phyloP scores from a whole-genome alignment of 1,139 yeast genomes.

The Magnusiomyces clavatus region DNA sequence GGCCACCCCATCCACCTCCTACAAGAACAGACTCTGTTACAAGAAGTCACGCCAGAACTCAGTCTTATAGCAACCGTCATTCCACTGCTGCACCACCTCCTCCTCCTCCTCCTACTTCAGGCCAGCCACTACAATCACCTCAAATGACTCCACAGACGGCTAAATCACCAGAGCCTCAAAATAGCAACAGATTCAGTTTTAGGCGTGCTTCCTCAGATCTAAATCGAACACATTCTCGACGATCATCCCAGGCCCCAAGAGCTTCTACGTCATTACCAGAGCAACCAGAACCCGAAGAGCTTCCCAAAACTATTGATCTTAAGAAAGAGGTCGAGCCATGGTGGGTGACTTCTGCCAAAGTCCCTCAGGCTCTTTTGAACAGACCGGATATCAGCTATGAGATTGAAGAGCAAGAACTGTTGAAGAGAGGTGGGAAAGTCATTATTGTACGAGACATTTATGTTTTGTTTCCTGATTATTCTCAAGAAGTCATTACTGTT shows the following conservation, averaged over 20 bases:
- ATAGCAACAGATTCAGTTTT: slow-evolving; percentile 12
- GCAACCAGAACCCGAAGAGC: background rate
- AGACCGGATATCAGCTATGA: slow-evolving; percentile 47
- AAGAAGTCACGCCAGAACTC: background rate
- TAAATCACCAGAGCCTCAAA: background rate
- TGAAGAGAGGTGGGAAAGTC: slow-evolving; percentile 50
- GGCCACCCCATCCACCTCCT: slow-evolving; percentile 10
- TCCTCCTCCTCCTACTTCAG: slow-evolving; percentile 23
- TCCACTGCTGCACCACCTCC: slow-evolving; percentile 19
- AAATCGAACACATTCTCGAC: background rate
- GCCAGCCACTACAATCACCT: background rate
- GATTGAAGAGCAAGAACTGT: slow-evolving; percentile 49
- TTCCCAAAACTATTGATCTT: slow-evolving; percentile 20
- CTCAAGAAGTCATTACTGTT: slow-evolving; percentile 51
- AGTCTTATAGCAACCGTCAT: background rate
- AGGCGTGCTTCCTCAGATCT: slow-evolving; percentile 6
- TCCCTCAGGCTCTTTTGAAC: slow-evolving; percentile 49
- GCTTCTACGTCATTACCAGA: background rate
- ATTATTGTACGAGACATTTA: slow-evolving; percentile 59
- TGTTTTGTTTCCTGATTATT: slow-evolving; percentile 63
- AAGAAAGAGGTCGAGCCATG: slow-evolving; percentile 41
- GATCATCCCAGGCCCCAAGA: background rate
- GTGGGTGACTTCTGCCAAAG: slow-evolving; percentile 53
- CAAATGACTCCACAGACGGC: background rate
- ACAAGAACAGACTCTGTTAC: no score